Conservation (phyloP, 768 basidiomycete genomes). For the Chalciporus chontae region DNA sequence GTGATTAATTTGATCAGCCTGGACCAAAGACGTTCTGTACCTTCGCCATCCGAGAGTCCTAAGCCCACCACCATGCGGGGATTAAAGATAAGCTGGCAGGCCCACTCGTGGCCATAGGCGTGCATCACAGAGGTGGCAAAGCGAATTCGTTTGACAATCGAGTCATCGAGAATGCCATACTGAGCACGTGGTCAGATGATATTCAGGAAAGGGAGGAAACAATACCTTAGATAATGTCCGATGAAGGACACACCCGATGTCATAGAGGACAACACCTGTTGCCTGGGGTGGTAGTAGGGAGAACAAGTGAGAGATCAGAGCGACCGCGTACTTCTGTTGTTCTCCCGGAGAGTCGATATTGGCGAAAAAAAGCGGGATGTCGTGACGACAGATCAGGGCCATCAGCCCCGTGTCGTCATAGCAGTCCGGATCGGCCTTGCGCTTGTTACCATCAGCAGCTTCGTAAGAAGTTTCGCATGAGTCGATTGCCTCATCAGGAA, state of each 20-base stretch:
- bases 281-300: neutral
- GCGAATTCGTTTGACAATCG: slow-evolving; percentile 15
- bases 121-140: slow-evolving; percentile 38
- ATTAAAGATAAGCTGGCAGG: slow-evolving; percentile 14
- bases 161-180: neutral
- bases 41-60: slow-evolving; percentile 8
- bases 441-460: too few relatives aligned
- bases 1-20: slow-evolving; percentile 25
- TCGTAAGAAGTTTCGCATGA: too few relatives aligned
- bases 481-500: too few relatives aligned
- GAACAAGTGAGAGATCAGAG: neutral
- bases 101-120: slow-evolving; percentile 38
- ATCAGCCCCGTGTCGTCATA: too few relatives aligned
- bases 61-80: neutral
- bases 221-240: neutral
- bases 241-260: neutral
- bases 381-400: too few relatives aligned
- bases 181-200: neutral
- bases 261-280: neutral
- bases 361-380: too few relatives aligned
- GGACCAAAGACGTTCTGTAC: neutral
- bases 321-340: neutral
- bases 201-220: too few relatives aligned
- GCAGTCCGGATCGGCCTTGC: too few relatives aligned
- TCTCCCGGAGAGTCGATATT: too few relatives aligned